phyloP scores from a whole-genome alignment of 2,329 filamentous ascomycete genomes.

The Penicillium verrucosum region DNA sequence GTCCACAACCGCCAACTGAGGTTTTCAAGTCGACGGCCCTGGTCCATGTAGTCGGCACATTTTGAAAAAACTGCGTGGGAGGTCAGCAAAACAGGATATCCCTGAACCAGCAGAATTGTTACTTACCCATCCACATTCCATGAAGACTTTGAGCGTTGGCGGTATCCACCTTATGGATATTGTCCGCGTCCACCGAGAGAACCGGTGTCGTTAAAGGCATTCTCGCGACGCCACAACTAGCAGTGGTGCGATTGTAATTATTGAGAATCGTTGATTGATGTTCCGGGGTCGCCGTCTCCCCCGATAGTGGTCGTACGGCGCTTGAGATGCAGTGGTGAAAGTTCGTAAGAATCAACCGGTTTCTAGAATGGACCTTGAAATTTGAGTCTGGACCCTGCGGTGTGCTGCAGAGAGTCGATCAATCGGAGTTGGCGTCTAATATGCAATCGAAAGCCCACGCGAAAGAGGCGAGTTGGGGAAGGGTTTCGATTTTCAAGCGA shows the following conservation, averaged over 20 bases:
- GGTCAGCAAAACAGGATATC: background rate
- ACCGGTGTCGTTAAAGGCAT: constrained; percentile 92
- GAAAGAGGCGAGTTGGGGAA: constrained; percentile 7
- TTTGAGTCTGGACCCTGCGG: constrained; percentile 17
- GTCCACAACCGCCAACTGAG: constrained; percentile 95
- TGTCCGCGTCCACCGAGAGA: constrained; percentile 83
- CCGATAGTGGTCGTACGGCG: constrained; percentile 44
- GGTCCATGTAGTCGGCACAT: constrained; percentile 89
- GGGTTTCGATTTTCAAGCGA: constrained; percentile 1
- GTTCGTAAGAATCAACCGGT: constrained; percentile 18
- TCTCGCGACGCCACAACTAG: constrained; percentile 30
- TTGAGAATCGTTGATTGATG: constrained; percentile 14
- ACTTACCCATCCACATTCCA: constrained; percentile 94
- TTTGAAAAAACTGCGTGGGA: constrained; percentile 74
- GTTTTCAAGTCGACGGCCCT: constrained; percentile 90
- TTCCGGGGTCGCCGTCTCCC: constrained; percentile 45
- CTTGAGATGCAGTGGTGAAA: constrained; percentile 24
- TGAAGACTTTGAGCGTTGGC: constrained; percentile 88
- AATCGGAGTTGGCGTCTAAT: constrained; percentile 16
- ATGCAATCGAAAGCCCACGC: constrained; percentile 17
- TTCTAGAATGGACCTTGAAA: constrained; percentile 6
- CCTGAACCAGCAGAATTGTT: constrained; percentile 12
- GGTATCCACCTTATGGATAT: constrained; percentile 93
- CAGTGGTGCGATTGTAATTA: constrained; percentile 4
- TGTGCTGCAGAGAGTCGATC: constrained; percentile 20